phyloP scores from a whole-genome alignment of 225 moss, liverwort and hornwort species.

The Physcomitrellopsis africana region DNA sequence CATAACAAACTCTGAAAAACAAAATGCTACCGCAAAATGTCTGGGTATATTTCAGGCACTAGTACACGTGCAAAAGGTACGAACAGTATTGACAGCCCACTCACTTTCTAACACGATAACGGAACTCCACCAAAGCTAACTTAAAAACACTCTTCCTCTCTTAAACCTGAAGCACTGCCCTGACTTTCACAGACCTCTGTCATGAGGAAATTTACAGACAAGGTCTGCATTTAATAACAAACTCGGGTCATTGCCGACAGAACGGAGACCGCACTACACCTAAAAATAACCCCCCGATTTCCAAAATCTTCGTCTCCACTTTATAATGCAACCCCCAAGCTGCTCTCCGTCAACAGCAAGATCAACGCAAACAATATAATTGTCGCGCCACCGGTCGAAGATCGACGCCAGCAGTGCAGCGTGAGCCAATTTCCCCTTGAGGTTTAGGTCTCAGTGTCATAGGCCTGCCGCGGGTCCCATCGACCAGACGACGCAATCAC shows the following conservation, averaged over 20 bases:
- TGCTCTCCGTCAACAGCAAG: neutral
- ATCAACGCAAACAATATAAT: neutral
- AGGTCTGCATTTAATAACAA: neutral
- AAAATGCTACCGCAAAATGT: conserved; percentile 1
- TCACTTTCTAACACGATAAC: neutral
- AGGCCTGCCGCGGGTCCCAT: conserved; percentile 8
- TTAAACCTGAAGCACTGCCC: neutral
- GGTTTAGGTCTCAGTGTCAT: conserved; percentile 17
- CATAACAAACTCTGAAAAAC: neutral
- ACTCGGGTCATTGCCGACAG: neutral
- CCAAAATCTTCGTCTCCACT: neutral
- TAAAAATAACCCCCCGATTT: neutral
- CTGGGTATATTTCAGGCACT: conserved; percentile 4
- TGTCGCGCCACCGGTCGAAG: neutral
- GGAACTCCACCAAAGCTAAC: conserved; percentile 6
- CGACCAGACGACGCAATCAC: neutral
- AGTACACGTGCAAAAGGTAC: neutral
- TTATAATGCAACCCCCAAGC: neutral
- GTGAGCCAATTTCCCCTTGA: neutral
- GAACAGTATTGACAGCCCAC: neutral
- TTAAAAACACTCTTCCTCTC: neutral
- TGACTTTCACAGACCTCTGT: neutral
- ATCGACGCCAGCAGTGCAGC: neutral
- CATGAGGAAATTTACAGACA: neutral
- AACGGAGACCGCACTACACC: neutral